Conservation (phyloP, 1,284 basidiomycete genomes). For the Trametes versicolor region DNA sequence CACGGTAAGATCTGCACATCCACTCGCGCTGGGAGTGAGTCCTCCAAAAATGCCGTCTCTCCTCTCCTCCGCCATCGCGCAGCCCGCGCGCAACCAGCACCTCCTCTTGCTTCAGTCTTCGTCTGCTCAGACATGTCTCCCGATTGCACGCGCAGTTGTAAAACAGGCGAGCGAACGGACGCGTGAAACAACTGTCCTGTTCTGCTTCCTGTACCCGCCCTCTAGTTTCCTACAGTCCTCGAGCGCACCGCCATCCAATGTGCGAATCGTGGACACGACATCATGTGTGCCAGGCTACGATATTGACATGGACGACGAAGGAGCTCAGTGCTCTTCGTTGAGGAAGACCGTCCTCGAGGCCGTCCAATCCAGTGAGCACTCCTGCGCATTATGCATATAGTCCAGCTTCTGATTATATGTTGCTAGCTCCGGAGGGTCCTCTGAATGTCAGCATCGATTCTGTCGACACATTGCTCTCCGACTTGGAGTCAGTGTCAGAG, state of each 20-base stretch:
- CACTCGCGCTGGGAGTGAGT: neutral
- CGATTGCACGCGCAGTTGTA: conserved; percentile 52
- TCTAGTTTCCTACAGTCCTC: conserved; percentile 48
- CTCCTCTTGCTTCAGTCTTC: conserved; percentile 75
- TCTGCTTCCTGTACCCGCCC: conserved; percentile 69
- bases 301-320: conserved; percentile 35
- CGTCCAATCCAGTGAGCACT: conserved; percentile 56
- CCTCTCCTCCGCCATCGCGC: conserved; percentile 48
- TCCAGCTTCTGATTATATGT: neutral
- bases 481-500: conserved; percentile 63
- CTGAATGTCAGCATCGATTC: conserved; percentile 74
- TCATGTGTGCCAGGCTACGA: conserved; percentile 63
- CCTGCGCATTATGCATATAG: no score
- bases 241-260: conserved; percentile 34
- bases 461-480: conserved; percentile 66
- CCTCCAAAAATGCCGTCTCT: conserved; percentile 46
- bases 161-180: conserved; percentile 16
- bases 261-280: conserved; percentile 63
- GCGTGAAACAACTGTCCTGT: conserved; percentile 53
- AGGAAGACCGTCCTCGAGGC: conserved; percentile 50
- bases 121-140: conserved; percentile 66
- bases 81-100: conserved; percentile 53
- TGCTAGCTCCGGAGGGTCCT: conserved; percentile 51
- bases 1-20: neutral
- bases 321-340: conserved; percentile 40